Evolutionary conservation across 768 basidiomycete species (phyloP), one percentile per base, ranked within the genome.

Genomic region (Mycena pura): DNA sequence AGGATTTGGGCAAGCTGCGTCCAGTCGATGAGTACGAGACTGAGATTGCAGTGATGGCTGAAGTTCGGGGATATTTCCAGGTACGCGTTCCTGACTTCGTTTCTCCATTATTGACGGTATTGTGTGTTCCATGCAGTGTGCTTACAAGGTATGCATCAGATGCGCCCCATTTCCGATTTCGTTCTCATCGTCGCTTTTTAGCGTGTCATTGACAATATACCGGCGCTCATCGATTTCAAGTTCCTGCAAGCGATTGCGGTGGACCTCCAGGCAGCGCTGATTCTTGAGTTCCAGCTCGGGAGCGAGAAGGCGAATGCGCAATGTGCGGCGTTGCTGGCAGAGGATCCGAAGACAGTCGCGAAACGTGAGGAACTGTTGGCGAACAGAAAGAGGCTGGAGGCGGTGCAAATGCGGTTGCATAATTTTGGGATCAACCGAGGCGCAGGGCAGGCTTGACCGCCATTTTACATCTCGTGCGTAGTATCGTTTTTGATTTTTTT

Each of bases 161-260:
- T 61, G 24, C 15, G 17, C 52, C 28, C 28, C 39, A 10, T 32
- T 15, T 36, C n/a, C 5, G 19, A 22, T 44, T 40, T 6, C 38
- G n/a, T 5, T 45, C 51, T 40, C 25, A 43, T n/a, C 19, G 28
- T 25, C 9, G 8, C 25, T 28, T 29, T 49, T 25, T 56, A 83
- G 82, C 74, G 81, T n/a, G 71, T 82, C n/a, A 60, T 82, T 49
- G 82, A 84, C 61, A 73, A 72, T 49, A 65, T 82, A 5, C 81
- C 82, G 13, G 72, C 54, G 22, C 64, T 67, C 24, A 75, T 72
- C 41, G 73, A 73, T 48, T 67, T 62, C n/a, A 63, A 68, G 31
- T 77, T 80, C 31, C 69, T 78, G 29, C 75, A 72, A 49, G 70
- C 69, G 1, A 59, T 79, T 25, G 69, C 70, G 21, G 63, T 69